Evolutionary conservation across 176 grass and related monocot genomes (phyloP), one percentile per base, ranked within the genome.

Genomic region (Aegilops speltoides): DNA sequence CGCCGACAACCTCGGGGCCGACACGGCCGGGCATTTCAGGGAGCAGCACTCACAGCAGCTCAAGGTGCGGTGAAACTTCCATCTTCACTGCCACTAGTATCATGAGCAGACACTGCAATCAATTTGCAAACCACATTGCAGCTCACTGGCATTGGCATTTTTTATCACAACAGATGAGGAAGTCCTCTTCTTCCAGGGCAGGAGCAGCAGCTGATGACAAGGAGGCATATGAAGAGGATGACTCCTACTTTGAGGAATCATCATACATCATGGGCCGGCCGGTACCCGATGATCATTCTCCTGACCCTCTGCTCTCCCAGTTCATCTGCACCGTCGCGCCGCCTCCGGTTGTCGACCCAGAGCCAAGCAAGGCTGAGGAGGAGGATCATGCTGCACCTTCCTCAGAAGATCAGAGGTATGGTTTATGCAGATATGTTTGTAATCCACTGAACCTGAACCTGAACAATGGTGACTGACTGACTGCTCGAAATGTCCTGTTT

Each of bases 151-250:
- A 77, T 4, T 85, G 74, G 1, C 19, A 65, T 48, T 73, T 73
- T 79, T 82, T 17, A 80, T 78, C 37, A 25, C 89, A 94, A 38
- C 88, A 94, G 92, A 94, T 80, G 66, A 94, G 89, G 87, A 91
- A 89, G 60, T 84, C 82, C 1, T 86, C 77, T 11, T 86, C 76
- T 79, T 83, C 68, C 15, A 89, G 80, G 60, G 41, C 63, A 41
- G 89, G 80, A 14, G 73, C 26, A 63, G 75, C 48, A 32, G 76
- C 79, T 7, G 82, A 59, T 38, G 82, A 66, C 15, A 85, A 85
- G 64, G 65, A 78, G 46, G 57, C 45, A 25, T 63, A 87, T 25
- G 86, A 94, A 48, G 86, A 83, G 9, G 79, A 52, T 0, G 73
- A 76, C 82, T 73, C 67, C 41, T 89, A 81, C 36, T 68, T 29